Conservation (phyloP, 139 green algal genomes). For the Zygnema circumcarinatum region DNA sequence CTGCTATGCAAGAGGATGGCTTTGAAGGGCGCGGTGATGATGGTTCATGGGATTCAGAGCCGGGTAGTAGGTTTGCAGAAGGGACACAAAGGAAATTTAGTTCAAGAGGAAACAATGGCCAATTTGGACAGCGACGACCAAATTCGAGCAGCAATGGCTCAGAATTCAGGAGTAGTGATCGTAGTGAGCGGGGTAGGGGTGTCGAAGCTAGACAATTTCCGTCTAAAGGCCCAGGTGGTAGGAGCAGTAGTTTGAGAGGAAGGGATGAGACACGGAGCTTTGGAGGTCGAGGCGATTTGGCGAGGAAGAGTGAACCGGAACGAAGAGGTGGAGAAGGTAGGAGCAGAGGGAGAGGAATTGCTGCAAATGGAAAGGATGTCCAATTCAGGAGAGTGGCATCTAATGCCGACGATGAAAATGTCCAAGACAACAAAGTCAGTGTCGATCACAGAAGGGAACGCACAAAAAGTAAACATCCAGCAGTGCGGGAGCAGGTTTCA, state of each 20-base stretch:
- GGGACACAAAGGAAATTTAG: no score
- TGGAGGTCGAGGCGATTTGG: neutral
- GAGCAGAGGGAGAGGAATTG: neutral
- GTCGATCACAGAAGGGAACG: neutral
- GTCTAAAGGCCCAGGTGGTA: neutral
- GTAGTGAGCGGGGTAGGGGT: neutral
- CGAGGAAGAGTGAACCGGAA: neutral
- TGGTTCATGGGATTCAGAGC: no score
- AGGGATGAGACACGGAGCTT: slow-evolving; percentile 3
- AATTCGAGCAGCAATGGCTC: no score
- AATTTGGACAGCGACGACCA: no score
- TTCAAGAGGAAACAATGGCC: no score
- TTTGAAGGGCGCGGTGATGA: no score
- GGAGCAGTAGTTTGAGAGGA: neutral
- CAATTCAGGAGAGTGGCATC: slow-evolving; percentile 6
- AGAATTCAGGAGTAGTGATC: neutral
- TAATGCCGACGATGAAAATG: neutral
- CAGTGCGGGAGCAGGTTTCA: slow-evolving; percentile 24
- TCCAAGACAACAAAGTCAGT: neutral
- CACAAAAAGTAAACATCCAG: slow-evolving; percentile 4
- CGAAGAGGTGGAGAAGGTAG: neutral
- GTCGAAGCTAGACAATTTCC: neutral
- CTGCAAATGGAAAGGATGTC: neutral
- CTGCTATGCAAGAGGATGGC: no score
- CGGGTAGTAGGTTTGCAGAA: no score